A percentile compares a stretch with the other conserved stretches of the same genome.
phyloP scores from a whole-genome alignment of 257 asterid species.

The Nicotiana attenuata region DNA sequence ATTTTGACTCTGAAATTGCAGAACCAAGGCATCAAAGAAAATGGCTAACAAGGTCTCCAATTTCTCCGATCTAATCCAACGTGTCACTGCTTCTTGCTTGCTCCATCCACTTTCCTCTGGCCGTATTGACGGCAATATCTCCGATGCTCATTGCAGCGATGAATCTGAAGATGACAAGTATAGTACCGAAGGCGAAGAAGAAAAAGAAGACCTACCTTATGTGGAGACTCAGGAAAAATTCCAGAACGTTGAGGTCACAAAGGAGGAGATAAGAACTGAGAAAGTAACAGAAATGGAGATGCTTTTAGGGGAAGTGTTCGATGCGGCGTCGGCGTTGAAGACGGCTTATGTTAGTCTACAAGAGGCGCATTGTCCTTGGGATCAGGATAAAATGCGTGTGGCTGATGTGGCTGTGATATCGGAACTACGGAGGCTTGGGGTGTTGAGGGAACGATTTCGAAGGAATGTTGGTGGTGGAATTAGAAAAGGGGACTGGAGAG shows the following conservation, averaged over 20 bases:
- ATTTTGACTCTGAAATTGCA: too few species aligned
- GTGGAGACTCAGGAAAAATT: background rate
- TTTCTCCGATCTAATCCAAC: conserved; percentile 94
- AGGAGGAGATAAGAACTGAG: conserved; percentile 13
- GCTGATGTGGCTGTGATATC: conserved; percentile 87
- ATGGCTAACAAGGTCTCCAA: conserved; percentile 76
- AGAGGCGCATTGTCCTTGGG: conserved; percentile 92
- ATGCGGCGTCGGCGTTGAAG: conserved; percentile 74
- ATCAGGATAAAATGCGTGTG: conserved; percentile 76
- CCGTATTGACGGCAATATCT: conserved; percentile 17
- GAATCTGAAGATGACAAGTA: conserved; percentile 24
- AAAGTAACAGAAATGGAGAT: conserved; percentile 59
- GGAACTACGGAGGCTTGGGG: conserved; percentile 71
- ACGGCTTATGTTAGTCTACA: conserved; percentile 81
- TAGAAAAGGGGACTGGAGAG: conserved; percentile 39
- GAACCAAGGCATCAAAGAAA: conserved; percentile 24
- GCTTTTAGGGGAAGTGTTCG: conserved; percentile 77
- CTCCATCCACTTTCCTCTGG: conserved; percentile 57
- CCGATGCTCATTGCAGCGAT: conserved; percentile 8
- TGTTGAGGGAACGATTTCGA: conserved; percentile 78
- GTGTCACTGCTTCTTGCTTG: conserved; percentile 89
- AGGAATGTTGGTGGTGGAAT: conserved; percentile 42
- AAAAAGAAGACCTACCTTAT: conserved; percentile 10
- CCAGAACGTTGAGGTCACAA: background rate
- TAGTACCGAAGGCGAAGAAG: conserved; percentile 16